phyloP scores from a whole-genome alignment of 768 basidiomycete species.

The Tylopilus rubrobrunneus region DNA sequence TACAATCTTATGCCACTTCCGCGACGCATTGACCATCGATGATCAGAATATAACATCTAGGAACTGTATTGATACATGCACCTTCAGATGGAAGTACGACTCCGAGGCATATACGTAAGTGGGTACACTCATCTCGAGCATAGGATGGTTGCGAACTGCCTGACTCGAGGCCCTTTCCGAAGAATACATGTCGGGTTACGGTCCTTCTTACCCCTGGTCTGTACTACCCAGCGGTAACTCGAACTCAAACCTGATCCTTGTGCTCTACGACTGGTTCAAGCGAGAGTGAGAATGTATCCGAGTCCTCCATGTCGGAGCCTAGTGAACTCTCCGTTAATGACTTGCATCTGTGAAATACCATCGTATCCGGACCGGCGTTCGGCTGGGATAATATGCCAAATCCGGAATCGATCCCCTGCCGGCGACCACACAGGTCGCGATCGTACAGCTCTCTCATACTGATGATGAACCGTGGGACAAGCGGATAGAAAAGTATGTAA shows the following conservation, averaged over 20 bases:
- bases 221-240: not conserved
- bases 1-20: no score
- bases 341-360: not conserved
- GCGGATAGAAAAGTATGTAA: not conserved
- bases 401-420: not conserved
- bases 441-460: not conserved
- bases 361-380: not conserved
- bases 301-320: not conserved
- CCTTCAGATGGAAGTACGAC: no score
- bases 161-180: no score
- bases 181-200: not conserved
- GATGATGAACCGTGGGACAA: slow-evolving; percentile 7
- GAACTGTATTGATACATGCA: no score
- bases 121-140: no score
- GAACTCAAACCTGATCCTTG: not conserved
- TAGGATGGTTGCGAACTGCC: no score
- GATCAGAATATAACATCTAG: no score
- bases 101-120: no score
- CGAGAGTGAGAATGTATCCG: not conserved
- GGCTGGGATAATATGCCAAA: not conserved
- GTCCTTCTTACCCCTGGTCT: not conserved
- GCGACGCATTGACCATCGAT: no score
- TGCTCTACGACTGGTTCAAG: not conserved
- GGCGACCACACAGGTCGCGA: not conserved
- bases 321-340: not conserved